Percentiles rank a stretch among this genome's conserved stretches.
phyloP scores from a whole-genome alignment of 768 basidiomycete genomes.

The Terana coerulea region DNA sequence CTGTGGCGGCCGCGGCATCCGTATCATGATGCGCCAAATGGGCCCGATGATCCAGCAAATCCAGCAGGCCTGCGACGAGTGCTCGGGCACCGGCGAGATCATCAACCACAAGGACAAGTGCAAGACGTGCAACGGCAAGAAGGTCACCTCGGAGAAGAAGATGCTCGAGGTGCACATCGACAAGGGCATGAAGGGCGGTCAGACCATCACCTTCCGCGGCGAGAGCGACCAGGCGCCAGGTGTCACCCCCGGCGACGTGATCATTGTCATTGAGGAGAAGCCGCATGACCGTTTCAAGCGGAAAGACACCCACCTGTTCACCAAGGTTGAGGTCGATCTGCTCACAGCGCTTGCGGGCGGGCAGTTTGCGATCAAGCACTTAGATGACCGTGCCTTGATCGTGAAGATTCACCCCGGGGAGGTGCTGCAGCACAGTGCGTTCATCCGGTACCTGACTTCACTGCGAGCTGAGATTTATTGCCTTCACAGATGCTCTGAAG shows the following conservation, averaged over 20 bases:
- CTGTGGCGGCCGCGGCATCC: slow-evolving; percentile 90
- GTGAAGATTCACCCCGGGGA: slow-evolving; percentile 87
- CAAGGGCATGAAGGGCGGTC: slow-evolving; percentile 95
- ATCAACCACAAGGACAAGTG: slow-evolving; percentile 94
- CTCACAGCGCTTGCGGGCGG: slow-evolving; percentile 93
- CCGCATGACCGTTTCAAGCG: slow-evolving; percentile 86
- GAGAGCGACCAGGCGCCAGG: slow-evolving; percentile 92
- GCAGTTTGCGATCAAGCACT: slow-evolving; percentile 82
- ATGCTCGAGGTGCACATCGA: slow-evolving; percentile 97
- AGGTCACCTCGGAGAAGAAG: slow-evolving; percentile 91
- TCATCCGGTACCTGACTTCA: background rate
- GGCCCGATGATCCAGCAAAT: slow-evolving; percentile 99
- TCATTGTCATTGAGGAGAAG: slow-evolving; percentile 93
- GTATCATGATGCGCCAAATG: slow-evolving; percentile 91
- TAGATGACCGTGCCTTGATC: slow-evolving; percentile 87
- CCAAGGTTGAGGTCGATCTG: slow-evolving; percentile 87
- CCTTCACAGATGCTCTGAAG: slow-evolving; percentile 75
- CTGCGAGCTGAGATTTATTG: slow-evolving; percentile 10
- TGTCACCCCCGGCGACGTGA: slow-evolving; percentile 88
- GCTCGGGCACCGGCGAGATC: slow-evolving; percentile 89
- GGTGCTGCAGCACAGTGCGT: slow-evolving; percentile 87
- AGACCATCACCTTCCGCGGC: slow-evolving; percentile 83
- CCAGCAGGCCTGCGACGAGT: slow-evolving; percentile 92
- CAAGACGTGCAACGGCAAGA: slow-evolving; percentile 91
- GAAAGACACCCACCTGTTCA: slow-evolving; percentile 82